phyloP scores from a whole-genome alignment of 306 rosid genomes.

The Cicer arietinum region DNA sequence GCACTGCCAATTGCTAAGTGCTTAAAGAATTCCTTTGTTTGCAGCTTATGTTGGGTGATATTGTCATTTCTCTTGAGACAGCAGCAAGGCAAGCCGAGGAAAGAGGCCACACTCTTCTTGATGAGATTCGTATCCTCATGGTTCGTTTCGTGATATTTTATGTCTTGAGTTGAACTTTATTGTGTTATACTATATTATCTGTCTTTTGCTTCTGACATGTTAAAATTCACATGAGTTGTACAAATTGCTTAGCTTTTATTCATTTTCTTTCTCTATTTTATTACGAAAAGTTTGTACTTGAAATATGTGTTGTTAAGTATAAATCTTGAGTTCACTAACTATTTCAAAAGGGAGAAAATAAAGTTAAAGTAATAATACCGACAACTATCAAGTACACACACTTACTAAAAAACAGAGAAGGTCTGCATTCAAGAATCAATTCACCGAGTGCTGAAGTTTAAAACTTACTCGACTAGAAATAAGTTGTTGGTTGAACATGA shows the following conservation, averaged over 20 bases:
- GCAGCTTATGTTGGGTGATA: slow-evolving; percentile 93
- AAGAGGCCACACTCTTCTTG: slow-evolving; percentile 86
- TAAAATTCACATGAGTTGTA: slow-evolving; percentile 24
- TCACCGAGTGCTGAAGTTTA: slow-evolving; percentile 5
- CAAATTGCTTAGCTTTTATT: slow-evolving; percentile 25
- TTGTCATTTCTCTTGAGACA: slow-evolving; percentile 87
- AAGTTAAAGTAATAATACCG: slow-evolving; percentile 2
- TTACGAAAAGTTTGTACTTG: slow-evolving; percentile 8
- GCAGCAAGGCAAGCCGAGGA: slow-evolving; percentile 92
- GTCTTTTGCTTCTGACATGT: slow-evolving; percentile 9
- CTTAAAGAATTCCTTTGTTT: slow-evolving; percentile 44
- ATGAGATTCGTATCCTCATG: slow-evolving; percentile 86
- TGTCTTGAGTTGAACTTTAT: slow-evolving; percentile 26
- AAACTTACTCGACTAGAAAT: slow-evolving; percentile 21
- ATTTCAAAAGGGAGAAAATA: not conserved
- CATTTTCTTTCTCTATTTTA: slow-evolving; percentile 25
- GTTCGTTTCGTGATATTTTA: slow-evolving; percentile 57
- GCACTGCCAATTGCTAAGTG: slow-evolving; percentile 22
- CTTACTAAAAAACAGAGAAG: not conserved
- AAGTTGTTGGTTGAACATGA: slow-evolving; percentile 3
- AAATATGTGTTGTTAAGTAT: slow-evolving; percentile 10
- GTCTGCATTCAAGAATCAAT: slow-evolving; percentile 31
- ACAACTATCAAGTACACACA: slow-evolving; percentile 3
- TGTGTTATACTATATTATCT: slow-evolving; percentile 16
- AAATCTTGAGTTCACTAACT: slow-evolving; percentile 11